These are phyloP conservation scores for Mortierella sp. DNA, from an alignment of 371 early-diverging fungal species.

Conservation along the genomic window DNA sequence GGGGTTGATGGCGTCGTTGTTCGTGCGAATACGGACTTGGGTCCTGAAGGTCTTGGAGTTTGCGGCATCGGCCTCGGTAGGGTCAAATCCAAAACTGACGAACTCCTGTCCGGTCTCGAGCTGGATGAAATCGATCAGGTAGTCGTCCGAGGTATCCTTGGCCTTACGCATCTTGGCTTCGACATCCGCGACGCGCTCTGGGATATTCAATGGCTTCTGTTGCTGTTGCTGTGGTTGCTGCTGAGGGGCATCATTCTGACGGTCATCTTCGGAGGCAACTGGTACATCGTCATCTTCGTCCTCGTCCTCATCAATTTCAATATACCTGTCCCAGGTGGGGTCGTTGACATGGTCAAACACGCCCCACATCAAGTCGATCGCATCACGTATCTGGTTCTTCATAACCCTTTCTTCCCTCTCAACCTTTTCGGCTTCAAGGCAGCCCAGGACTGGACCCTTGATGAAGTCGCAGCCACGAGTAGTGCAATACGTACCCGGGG, in stretches of 20 bases:
- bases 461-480: slow-evolving; percentile 35
- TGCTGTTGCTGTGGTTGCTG: background rate
- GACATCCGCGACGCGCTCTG: background rate
- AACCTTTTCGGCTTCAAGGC: slow-evolving; percentile 26
- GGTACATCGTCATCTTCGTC: background rate
- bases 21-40: slow-evolving; percentile 51
- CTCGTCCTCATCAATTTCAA: slow-evolving; percentile 7
- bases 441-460: slow-evolving; percentile 27
- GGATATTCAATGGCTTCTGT: background rate
- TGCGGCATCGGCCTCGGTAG: slow-evolving; percentile 2
- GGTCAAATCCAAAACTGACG: background rate
- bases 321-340: slow-evolving; percentile 22
- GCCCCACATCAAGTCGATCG: slow-evolving; percentile 25
- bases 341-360: slow-evolving; percentile 23
- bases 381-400: slow-evolving; percentile 9
- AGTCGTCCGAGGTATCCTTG: slow-evolving; percentile 12
- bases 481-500: slow-evolving; percentile 40
- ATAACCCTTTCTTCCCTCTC: background rate
- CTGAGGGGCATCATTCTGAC: background rate
- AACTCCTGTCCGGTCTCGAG: slow-evolving; percentile 27
- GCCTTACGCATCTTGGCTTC: background rate
- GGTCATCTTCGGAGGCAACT: background rate
- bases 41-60: slow-evolving; percentile 29
- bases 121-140: slow-evolving; percentile 43
- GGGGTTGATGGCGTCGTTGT: slow-evolving; percentile 30